Percentiles rank a stretch among this genome's conserved stretches.
phyloP scores from a whole-genome alignment of 2,329 filamentous ascomycete genomes.

The Aspergillus ochraceus region DNA sequence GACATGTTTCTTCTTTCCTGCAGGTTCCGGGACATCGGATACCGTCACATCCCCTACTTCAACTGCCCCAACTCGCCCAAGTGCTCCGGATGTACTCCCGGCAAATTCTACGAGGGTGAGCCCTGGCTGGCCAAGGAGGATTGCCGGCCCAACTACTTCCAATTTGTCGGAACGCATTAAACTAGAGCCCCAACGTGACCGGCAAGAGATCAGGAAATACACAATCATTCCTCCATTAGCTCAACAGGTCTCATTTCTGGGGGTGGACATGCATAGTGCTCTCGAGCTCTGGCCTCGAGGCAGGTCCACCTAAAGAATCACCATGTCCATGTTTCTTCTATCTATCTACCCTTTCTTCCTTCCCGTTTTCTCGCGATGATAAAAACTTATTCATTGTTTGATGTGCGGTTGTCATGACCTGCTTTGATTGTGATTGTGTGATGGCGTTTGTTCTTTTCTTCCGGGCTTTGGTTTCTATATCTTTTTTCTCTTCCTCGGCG shows the following conservation, averaged over 20 bases:
- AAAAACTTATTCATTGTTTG: not conserved
- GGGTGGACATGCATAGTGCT: conserved; percentile 4
- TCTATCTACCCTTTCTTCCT: not conserved
- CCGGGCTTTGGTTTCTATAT: conserved; percentile 12
- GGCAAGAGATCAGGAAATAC: not conserved
- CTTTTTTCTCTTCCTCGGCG: conserved; percentile 6
- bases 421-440: conserved; percentile 7
- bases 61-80: conserved; percentile 98
- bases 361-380: not conserved
- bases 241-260: conserved; percentile 5
- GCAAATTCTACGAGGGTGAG: conserved; percentile 86
- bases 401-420: conserved; percentile 9
- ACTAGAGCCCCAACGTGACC: not conserved
- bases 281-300: not conserved
- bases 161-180: conserved; percentile 81
- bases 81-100: conserved; percentile 82
- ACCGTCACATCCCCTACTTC: conserved; percentile 97
- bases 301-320: not conserved
- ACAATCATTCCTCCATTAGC: not conserved
- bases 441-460: not conserved
- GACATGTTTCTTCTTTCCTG: conserved; percentile 3
- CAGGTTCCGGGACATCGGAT: conserved; percentile 99
- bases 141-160: conserved; percentile 96
- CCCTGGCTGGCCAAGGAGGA: conserved; percentile 84
- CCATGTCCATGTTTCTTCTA: not conserved